phyloP scores from a whole-genome alignment of 192 early-diverging fungal species.

The Spizellomyces punctatus region DNA sequence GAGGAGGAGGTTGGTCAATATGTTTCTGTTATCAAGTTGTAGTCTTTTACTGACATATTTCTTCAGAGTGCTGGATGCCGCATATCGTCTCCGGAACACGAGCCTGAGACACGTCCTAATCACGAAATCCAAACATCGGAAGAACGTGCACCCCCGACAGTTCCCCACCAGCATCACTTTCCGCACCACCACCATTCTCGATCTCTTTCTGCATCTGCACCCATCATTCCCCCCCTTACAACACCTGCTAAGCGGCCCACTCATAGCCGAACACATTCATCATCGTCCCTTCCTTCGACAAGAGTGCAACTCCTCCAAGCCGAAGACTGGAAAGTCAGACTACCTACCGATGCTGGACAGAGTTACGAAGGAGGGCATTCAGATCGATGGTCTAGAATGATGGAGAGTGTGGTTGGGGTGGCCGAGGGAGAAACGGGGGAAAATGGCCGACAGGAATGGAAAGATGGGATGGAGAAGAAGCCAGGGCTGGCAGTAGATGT shows the following conservation, averaged over 20 bases:
- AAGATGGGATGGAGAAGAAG: background rate
- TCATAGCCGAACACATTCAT: slow-evolving; percentile 17
- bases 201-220: no score
- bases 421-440: background rate
- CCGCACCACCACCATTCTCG: no score
- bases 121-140: no score
- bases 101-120: no score
- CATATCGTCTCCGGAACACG: no score
- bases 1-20: no score
- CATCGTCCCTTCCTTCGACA: slow-evolving; percentile 9
- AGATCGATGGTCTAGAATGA: slow-evolving; percentile 26
- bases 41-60: no score
- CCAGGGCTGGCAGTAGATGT: background rate
- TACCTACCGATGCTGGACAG: slow-evolving; percentile 18
- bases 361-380: slow-evolving; percentile 1
- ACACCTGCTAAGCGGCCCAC: background rate
- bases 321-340: slow-evolving; percentile 11
- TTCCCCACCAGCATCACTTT: no score
- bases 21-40: no score
- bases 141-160: no score
- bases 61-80: no score
- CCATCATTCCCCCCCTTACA: no score
- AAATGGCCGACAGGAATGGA: background rate
- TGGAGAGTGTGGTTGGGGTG: slow-evolving; percentile 10
- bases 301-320: slow-evolving; percentile 3